Conservation (phyloP, 1,284 basidiomycete genomes). For the Fomitopsis palustris region DNA sequence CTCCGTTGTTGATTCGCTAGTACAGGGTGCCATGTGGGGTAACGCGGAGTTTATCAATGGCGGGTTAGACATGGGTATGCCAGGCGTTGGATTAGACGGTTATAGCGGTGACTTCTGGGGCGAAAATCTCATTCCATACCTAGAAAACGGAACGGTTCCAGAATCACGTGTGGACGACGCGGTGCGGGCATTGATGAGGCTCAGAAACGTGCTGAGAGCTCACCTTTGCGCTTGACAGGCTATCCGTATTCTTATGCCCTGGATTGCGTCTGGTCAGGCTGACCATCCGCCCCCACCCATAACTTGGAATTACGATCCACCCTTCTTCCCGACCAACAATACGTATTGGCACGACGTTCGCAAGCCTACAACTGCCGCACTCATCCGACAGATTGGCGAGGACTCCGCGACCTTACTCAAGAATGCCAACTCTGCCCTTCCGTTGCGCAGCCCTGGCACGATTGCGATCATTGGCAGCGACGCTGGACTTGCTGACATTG, state of each 20-base stretch:
- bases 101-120: background rate
- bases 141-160: conserved; percentile 54
- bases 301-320: background rate
- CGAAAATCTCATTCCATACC: background rate
- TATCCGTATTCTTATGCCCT: background rate
- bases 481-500: conserved; percentile 36
- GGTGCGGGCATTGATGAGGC: conserved; percentile 12
- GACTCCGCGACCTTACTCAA: conserved; percentile 61
- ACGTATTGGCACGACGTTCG: conserved; percentile 20
- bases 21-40: conserved; percentile 43
- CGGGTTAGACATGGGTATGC: conserved; percentile 53
- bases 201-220: background rate
- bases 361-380: conserved; percentile 31
- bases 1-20: background rate
- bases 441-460: conserved; percentile 37
- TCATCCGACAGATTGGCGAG: conserved; percentile 39
- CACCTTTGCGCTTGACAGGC: background rate
- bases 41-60: conserved; percentile 35
- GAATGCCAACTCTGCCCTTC: conserved; percentile 51
- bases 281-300: background rate
- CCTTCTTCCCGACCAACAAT: background rate
- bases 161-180: conserved; percentile 41
- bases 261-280: background rate
- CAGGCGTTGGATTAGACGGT: background rate
- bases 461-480: background rate